Conservation (phyloP, 2,329 filamentous ascomycete species). For the Pseudogymnoascus pannorum region DNA sequence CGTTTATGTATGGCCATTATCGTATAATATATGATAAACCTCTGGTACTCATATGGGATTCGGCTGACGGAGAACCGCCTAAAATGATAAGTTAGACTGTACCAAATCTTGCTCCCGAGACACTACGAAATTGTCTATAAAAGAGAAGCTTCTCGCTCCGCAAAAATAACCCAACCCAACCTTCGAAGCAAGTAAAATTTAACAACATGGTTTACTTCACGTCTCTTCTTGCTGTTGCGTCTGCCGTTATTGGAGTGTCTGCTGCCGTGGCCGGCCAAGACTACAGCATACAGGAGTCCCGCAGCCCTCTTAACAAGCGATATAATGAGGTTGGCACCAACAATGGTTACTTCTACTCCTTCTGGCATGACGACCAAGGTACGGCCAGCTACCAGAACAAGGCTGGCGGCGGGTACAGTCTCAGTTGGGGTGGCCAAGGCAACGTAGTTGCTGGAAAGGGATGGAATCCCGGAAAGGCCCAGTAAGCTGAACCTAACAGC, state of each 20-base stretch:
- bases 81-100: not conserved
- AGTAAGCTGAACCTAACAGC: constrained; percentile 13
- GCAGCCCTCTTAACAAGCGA: not conserved
- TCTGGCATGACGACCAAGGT: constrained; percentile 48
- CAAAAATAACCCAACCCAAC: not conserved
- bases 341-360: constrained; percentile 54
- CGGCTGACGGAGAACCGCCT: not conserved
- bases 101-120: not conserved
- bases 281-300: not conserved
- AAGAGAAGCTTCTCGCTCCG: not conserved
- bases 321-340: constrained; percentile 34
- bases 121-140: not conserved
- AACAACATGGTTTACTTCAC: not conserved
- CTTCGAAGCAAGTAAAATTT: not conserved
- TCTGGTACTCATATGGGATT: not conserved
- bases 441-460: constrained; percentile 45
- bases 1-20: not conserved
- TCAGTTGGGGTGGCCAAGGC: constrained; percentile 40
- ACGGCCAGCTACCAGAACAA: constrained; percentile 49
- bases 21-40: not conserved
- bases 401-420: constrained; percentile 41
- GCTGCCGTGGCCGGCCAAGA: not conserved
- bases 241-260: not conserved
- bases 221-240: not conserved
- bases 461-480: constrained; percentile 36